A percentile compares a stretch with the other conserved stretches of the same genome.
phyloP scores from a whole-genome alignment of 1,284 basidiomycete species.

The Xerocomus minutiporus region DNA sequence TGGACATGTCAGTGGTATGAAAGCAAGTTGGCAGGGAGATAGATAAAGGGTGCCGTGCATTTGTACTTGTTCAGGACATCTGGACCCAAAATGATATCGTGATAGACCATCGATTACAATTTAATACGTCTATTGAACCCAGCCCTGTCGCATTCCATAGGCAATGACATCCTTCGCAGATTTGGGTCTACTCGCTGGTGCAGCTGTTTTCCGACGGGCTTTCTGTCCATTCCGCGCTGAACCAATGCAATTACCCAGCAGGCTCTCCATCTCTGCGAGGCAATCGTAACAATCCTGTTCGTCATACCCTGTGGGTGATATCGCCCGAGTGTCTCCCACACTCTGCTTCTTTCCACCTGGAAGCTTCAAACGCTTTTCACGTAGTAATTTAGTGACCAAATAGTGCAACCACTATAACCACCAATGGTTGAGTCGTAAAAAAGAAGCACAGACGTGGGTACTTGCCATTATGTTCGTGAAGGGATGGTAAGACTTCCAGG shows the following conservation, averaged over 20 bases:
- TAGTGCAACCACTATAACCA: conserved; percentile 77
- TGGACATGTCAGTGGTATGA: conserved; percentile 16
- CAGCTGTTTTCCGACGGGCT: conserved; percentile 24
- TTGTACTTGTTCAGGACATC: conserved; percentile 6
- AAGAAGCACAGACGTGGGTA: not conserved
- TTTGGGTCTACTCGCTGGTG: conserved; percentile 13
- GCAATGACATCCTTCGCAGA: conserved; percentile 32
- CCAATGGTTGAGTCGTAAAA: conserved; percentile 6
- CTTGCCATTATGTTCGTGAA: conserved; percentile 86
- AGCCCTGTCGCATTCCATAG: conserved; percentile 26
- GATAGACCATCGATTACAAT: not conserved
- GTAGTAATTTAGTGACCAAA: conserved; percentile 64
- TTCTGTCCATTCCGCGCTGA: conserved; percentile 17
- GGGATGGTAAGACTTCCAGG: conserved; percentile 75
- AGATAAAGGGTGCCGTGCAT: conserved; percentile 9
- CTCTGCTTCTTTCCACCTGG: conserved; percentile 33
- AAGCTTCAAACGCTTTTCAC: conserved; percentile 59
- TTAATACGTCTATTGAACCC: conserved; percentile 17
- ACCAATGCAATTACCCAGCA: conserved; percentile 23
- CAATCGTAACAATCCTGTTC: conserved; percentile 34
- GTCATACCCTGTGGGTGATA: conserved; percentile 20
- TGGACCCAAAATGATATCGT: not conserved
- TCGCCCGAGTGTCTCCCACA: conserved; percentile 7
- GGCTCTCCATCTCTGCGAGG: conserved; percentile 32
- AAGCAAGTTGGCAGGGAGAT: not conserved